A percentile compares a stretch with the other conserved stretches of the same genome.
Conservation (phyloP, 2,329 filamentous ascomycete species). For the Penicillium sp. region DNA sequence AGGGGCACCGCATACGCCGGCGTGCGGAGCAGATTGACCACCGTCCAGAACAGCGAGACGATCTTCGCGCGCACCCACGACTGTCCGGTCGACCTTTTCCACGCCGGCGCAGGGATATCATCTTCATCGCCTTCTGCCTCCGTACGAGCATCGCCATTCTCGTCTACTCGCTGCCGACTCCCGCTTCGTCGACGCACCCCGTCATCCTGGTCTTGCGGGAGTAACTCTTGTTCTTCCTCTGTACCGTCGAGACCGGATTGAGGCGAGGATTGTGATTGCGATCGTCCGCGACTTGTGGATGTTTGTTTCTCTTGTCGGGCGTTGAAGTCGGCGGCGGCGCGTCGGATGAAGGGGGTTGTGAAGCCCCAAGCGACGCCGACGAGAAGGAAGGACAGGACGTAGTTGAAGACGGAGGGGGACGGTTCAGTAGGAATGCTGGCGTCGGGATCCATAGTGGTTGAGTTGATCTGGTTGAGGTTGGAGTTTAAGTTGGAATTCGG, state of each 20-base stretch:
- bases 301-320: conserved; percentile 45
- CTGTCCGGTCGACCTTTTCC: conserved; percentile 19
- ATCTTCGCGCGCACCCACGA: conserved; percentile 60
- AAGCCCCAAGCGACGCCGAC: conserved; percentile 91
- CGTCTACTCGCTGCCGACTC: conserved; percentile 10
- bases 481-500: not conserved
- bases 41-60: conserved; percentile 64
- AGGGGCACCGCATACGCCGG: conserved; percentile 80
- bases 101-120: conserved; percentile 25
- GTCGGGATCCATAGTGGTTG: conserved; percentile 30
- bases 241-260: not conserved
- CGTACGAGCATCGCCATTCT: conserved; percentile 32
- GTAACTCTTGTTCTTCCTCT: conserved; percentile 15
- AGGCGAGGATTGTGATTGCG: conserved; percentile 4
- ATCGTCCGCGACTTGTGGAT: conserved; percentile 5
- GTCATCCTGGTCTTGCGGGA: conserved; percentile 7
- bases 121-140: conserved; percentile 16
- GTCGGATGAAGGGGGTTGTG: conserved; percentile 86
- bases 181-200: conserved; percentile 13
- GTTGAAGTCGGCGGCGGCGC: conserved; percentile 69
- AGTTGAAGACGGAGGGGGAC: conserved; percentile 57
- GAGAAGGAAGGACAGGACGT: conserved; percentile 80
- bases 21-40: conserved; percentile 70
- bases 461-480: not conserved
- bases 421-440: conserved; percentile 20